Base-by-base conservation (phyloP, 2,329 filamentous ascomycete species). In the Lithohypha guttulata region DNA sequence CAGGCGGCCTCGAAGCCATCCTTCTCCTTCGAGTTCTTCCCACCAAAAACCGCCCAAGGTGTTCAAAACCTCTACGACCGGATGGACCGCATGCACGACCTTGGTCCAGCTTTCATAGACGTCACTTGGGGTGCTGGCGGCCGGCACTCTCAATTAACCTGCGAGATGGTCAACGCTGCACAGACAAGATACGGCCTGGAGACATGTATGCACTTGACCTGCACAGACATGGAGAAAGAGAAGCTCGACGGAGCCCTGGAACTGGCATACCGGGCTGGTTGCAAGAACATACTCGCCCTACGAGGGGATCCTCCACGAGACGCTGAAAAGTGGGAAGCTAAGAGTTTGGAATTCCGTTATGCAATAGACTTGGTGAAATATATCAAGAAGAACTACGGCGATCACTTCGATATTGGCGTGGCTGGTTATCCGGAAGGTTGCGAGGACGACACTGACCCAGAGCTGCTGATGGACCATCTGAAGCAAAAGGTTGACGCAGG, bases 11-110 rank as follows among this genome's bases (percentile, higher is more conserved):
- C 79, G 59, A 75, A 81, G 55, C 81, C 87, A 42, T 91, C 86
- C 58, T 95, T 95, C 71, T 98, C 91, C 44, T 98, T 98, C 69
- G 91, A 98, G 63, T 98, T 94, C 71, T 98, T 98, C 65, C 91
- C 91, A 36, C 91, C 91, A 26, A 98, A 98, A 69, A 98, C 91
- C 3, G 62, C 63, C 15, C 63, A 68, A 66, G 91, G 91, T 71
- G 89, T 98, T 9, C 91, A 98, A 67, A 98, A 98, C 62, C 79
- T 98, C 42, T 98, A 98, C 71, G 91, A 98, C 54, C 84, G 91
- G 53, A 96, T 98, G 84, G 91, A 98, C 65, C 86, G 87, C 64
- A 98, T 98, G 91, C 86, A 94, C 63, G 77, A 81, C 55, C 76
- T 93, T 48, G 91, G 86, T 2, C 91, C 89, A 48, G 81, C 87